phyloP scores from a whole-genome alignment of 257 asterid species.

The Nicotiana tomentosiformis region DNA sequence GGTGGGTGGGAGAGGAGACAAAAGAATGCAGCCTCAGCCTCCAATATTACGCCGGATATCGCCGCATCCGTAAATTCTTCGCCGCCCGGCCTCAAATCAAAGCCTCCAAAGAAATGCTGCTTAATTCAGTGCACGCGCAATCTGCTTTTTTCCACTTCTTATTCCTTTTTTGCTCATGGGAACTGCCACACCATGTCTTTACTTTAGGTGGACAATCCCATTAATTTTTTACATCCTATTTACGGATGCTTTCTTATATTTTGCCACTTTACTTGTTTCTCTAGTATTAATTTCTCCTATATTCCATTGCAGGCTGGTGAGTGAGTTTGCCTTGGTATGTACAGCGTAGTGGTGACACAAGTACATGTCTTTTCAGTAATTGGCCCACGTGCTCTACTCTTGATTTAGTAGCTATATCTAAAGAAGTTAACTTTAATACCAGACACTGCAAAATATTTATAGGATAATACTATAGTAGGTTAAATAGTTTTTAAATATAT shows the following conservation, averaged over 20 bases:
- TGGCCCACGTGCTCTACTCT: neutral
- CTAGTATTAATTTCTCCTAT: neutral
- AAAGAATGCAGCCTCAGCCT: conserved; percentile 8
- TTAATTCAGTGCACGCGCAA: conserved; percentile 46
- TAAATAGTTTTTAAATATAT: too few species aligned
- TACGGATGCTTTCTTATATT: neutral
- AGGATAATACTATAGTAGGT: too few species aligned
- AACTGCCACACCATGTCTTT: conserved; percentile 36
- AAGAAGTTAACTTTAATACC: neutral
- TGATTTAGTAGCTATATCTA: neutral
- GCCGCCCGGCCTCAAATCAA: conserved; percentile 30
- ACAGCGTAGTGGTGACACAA: neutral
- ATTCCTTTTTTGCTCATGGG: conserved; percentile 24
- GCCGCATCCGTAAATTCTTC: conserved; percentile 45
- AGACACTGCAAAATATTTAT: neutral
- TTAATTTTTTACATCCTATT: neutral
- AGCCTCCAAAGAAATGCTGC: conserved; percentile 24
- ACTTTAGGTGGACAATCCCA: conserved; percentile 41
- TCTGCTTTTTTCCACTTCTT: neutral
- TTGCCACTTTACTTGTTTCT: neutral
- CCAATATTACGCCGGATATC: conserved; percentile 27
- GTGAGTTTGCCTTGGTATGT: neutral
- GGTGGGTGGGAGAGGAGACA: conserved; percentile 9
- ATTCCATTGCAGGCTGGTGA: neutral
- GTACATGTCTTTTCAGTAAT: neutral